phyloP scores from a whole-genome alignment of 1,139 yeast genomes.

The Schwanniomyces etchellsii region DNA sequence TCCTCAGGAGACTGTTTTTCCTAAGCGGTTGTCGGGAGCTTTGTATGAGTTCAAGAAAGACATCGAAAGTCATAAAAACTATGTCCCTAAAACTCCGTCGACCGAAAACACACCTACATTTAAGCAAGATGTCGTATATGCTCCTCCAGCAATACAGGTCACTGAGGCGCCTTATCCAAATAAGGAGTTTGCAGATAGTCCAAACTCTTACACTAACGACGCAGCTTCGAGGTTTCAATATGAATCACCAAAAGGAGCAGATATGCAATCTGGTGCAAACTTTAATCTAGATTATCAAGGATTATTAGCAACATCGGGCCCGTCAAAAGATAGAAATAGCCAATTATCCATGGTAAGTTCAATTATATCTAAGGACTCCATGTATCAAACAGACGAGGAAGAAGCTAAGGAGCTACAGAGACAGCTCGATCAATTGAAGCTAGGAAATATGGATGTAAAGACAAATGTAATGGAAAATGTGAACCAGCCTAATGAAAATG shows the following conservation, averaged over 20 bases:
- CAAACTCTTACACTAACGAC: constrained; percentile 6
- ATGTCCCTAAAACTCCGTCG: constrained; percentile 10
- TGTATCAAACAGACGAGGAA: constrained; percentile 29
- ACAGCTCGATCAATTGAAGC: constrained; percentile 33
- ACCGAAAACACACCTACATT: too few relatives aligned
- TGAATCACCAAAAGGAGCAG: constrained; percentile 10
- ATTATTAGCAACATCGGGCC: constrained; percentile 15
- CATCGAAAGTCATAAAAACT: constrained; percentile 18
- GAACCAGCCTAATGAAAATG: background rate
- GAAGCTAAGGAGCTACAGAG: constrained; percentile 38
- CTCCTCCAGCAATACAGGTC: background rate
- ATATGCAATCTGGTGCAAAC: constrained; percentile 3
- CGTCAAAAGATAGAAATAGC: constrained; percentile 16
- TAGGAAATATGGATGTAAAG: constrained; percentile 12
- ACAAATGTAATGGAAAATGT: background rate
- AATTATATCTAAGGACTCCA: constrained; percentile 32
- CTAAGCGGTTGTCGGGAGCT: constrained; percentile 21
- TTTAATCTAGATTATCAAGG: constrained; percentile 24
- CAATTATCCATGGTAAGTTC: constrained; percentile 42
- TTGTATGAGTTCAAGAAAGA: constrained; percentile 28
- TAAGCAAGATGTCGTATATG: constrained; percentile 1
- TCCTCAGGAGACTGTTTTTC: background rate
- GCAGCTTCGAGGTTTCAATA: constrained; percentile 12
- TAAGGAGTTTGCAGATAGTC: background rate
- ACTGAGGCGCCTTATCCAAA: background rate